Evolutionary conservation across 2,329 filamentous ascomycete species (phyloP), one percentile per base, ranked within the genome.

Genomic region (Aureobasidium namibiae): DNA sequence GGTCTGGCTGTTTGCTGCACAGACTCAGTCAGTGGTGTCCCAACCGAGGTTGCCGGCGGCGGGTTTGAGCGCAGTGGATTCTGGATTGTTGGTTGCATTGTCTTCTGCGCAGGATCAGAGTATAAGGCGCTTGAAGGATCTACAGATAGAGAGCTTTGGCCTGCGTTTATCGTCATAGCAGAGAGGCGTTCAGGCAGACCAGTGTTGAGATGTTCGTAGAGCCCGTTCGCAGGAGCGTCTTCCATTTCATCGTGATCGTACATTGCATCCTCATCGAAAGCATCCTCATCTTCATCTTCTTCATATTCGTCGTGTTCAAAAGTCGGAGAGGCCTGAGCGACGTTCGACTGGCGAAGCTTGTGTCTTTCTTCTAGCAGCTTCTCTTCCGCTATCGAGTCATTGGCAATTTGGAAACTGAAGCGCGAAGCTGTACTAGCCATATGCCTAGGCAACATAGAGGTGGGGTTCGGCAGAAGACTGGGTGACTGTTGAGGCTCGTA

Each of bases 371-470:
- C 89, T 41, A 91, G 74, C 38, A 87, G 70, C 70, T 85, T 87
- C 70, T 87, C 84, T 66, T 87, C 82, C 0, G 77, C 75, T 4
- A 79, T 76, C 5, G 82, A 84, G 14, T 87, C 87, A 5, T 86
- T 86, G 16, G 85, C 82, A 78, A 91, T 89, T 67, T 92, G 88
- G 67, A 92, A 92, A 66, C 88, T 92, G 68, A 92, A 92, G 14
- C 89, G 79, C 0, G 87, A 90, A 0, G 88, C 89, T 11, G 86
- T 89, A 69, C 88, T 91, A 3, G 71, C 73, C 46, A 76, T 69
- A 63, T 78, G 76, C 46, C 74, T 71, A 4, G 75, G 76, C 11
- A 74, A 24, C 16, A 46, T 53, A 11, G 54, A 50, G 10, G 21
- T 26, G 16, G 50, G 36, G 18, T 53, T 36, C 33, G 42, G 49